Base-by-base conservation (phyloP, 129 eudicot genomes). In the Flaveria robusta region DNA sequence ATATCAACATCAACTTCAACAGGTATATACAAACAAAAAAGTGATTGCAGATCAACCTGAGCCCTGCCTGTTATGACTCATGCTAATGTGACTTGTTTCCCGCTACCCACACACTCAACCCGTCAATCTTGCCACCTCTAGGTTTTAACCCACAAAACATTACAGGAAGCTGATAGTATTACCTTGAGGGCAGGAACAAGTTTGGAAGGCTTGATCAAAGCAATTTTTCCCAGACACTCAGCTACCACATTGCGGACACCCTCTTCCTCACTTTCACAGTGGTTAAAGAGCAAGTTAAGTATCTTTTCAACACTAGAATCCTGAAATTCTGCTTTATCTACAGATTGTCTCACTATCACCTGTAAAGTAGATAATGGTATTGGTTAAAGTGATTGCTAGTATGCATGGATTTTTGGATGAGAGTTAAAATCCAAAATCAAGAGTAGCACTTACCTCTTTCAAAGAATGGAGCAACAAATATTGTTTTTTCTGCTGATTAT, bases 141-240 rank as follows among this genome's bases (percentile, higher is more conserved):
- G 37, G 47, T 62, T 34, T 43, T 52, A 46, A 69, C 41, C 75
- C 71, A 51, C 20, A 81, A 68, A 79, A 50, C 59, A 78, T 63
- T 43, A 43, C 47, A 43, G 47, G 3, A 43, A 43, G 47, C 47
- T 43, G 13, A 43, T 43, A 43, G 9, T 43, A 43, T 43, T 43
- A 95, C 99, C 99, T 91, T 91, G 52, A 95, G 96, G 13, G 99
- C 96, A 49, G 97, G 97, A 81, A 95, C 99, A 83, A 95, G 97
- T 84, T 91, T 95, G 62, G 68, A 84, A 82, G 99, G 99, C 77
- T 95, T 92, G 41, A 95, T 95, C 22, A 95, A 86, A 52, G 99
- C 94, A 59, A 95, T 91, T 82, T 95, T 95, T n/a, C 99, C 99
- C 49, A 95, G 82, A 75, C 98, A 94, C 77, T 94, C 98, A 0